Percentiles rank a stretch among this genome's conserved stretches.
These are phyloP conservation scores for Beauveria medogensis DNA, from an alignment of 2,329 filamentous ascomycete species.

Conservation along the genomic window DNA sequence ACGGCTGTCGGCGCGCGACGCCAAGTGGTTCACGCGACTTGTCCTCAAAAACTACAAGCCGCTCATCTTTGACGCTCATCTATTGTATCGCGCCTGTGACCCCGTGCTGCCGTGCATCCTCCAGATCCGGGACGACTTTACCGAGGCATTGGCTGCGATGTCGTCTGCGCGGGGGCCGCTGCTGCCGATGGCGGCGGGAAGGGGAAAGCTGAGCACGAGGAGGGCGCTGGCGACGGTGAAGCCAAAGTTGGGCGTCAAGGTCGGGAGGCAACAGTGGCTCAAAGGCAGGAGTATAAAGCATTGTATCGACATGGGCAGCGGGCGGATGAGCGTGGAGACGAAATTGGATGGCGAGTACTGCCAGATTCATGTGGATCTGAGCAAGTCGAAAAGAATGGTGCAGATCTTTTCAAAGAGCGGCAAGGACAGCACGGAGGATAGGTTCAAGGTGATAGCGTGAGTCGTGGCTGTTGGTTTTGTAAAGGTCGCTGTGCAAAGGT, in stretches of 20 bases:
- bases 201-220: conserved; percentile 10
- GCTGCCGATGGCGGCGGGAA: conserved; percentile 11
- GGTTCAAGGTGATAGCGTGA: conserved; percentile 49
- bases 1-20: conserved; percentile 57
- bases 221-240: conserved; percentile 29
- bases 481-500: neutral
- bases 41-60: conserved; percentile 70
- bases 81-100: conserved; percentile 56
- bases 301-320: conserved; percentile 56
- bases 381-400: conserved; percentile 45
- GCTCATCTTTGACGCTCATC: conserved; percentile 48
- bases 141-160: conserved; percentile 49
- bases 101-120: conserved; percentile 62
- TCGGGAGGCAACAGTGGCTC: conserved; percentile 55
- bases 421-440: conserved; percentile 75
- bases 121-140: conserved; percentile 61
- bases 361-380: conserved; percentile 72
- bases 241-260: conserved; percentile 52
- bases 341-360: conserved; percentile 90
- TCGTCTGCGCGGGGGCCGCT: conserved; percentile 22
- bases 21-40: conserved; percentile 80
- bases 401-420: conserved; percentile 90
- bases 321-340: conserved; percentile 63
- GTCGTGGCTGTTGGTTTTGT: conserved; percentile 12
- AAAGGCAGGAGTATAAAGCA: conserved; percentile 67